These are phyloP conservation scores for Aspergillus transmontanensis DNA, from an alignment of 2,329 filamentous ascomycete genomes.

Conservation along the genomic window DNA sequence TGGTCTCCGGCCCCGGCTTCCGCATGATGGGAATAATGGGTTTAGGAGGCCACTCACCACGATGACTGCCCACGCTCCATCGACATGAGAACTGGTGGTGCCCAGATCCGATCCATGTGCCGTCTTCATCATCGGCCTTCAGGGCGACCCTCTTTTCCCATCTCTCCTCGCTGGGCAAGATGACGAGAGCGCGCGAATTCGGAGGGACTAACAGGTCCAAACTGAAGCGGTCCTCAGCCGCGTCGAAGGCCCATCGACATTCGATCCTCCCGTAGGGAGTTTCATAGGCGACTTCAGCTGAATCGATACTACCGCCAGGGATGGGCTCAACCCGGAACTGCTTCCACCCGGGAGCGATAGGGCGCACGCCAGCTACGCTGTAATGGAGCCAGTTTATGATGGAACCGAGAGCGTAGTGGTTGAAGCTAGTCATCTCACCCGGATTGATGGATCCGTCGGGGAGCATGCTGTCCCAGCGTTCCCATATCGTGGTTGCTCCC, in stretches of 20 bases:
- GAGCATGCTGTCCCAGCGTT: constrained; percentile 47
- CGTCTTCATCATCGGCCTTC: not conserved
- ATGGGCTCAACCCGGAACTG: constrained; percentile 30
- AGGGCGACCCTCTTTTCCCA: not conserved
- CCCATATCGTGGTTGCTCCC: constrained; percentile 49
- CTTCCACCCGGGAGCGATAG: constrained; percentile 35
- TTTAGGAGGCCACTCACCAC: constrained; percentile 24
- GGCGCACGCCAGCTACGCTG: constrained; percentile 26
- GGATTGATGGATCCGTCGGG: constrained; percentile 43
- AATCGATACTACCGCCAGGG: constrained; percentile 34
- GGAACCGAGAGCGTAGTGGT: constrained; percentile 47
- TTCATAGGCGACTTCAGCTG: constrained; percentile 32
- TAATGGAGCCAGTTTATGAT: constrained; percentile 43
- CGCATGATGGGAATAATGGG: constrained; percentile 14
- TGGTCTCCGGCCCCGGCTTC: constrained; percentile 11
- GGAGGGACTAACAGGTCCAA: constrained; percentile 24
- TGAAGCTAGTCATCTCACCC: constrained; percentile 48
- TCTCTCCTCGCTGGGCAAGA: constrained; percentile 17
- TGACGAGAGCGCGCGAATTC: constrained; percentile 21
- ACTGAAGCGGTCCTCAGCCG: constrained; percentile 10
- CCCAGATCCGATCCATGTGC: constrained; percentile 21
- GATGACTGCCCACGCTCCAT: constrained; percentile 8
- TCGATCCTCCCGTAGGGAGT: constrained; percentile 34
- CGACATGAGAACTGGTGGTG: constrained; percentile 14
- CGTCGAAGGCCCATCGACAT: constrained; percentile 19